phyloP scores from a whole-genome alignment of 1,139 yeast species.

The Kodamaea alishanica region DNA sequence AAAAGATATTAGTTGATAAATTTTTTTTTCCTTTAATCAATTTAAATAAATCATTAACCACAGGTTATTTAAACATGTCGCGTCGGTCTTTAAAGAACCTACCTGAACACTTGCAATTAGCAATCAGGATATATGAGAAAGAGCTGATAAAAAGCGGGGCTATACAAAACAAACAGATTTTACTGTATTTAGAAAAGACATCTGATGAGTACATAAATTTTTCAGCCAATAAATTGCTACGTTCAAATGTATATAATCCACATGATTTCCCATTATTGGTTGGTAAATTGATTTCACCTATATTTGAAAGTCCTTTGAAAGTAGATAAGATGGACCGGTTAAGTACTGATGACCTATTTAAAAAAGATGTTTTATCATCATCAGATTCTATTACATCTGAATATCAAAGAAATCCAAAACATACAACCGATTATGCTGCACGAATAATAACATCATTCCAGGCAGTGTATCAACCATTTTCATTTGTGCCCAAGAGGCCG shows the following conservation, averaged over 20 bases:
- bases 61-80: conserved; percentile 10
- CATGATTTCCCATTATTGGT: conserved; percentile 23
- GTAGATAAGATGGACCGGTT: conserved; percentile 14
- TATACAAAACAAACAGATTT: conserved; percentile 11
- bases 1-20: not conserved
- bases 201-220: conserved; percentile 20
- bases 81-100: conserved; percentile 15
- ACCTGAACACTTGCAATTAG: conserved; percentile 14
- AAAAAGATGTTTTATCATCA: conserved; percentile 1
- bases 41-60: too few relatives aligned
- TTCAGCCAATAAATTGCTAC: conserved; percentile 19
- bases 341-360: conserved; percentile 17
- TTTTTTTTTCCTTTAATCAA: not conserved
- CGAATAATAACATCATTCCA: conserved; percentile 19
- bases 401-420: conserved; percentile 13
- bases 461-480: conserved; percentile 21
- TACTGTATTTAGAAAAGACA: conserved; percentile 15
- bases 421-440: conserved; percentile 22
- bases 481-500: conserved; percentile 13
- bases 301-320: conserved; percentile 18
- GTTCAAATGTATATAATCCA: conserved; percentile 13
- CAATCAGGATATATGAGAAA: conserved; percentile 11
- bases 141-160: conserved; percentile 9
- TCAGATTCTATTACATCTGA: conserved; percentile 14
- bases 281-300: conserved; percentile 14